phyloP scores from a whole-genome alignment of 2,329 filamentous ascomycete genomes.

The Thelonectria olida region DNA sequence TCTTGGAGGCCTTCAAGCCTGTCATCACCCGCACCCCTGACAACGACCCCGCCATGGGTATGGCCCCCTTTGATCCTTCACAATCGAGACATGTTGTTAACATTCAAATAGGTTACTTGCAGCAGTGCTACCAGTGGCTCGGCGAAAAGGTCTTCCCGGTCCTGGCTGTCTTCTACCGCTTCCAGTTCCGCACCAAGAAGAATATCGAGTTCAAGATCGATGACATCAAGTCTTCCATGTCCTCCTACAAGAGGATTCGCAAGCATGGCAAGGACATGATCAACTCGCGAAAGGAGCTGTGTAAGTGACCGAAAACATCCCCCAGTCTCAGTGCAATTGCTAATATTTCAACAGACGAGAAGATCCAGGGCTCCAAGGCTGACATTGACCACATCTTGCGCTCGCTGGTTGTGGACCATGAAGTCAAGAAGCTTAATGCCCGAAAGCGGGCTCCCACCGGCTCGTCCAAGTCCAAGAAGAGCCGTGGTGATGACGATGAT shows the following conservation, averaged over 20 bases:
- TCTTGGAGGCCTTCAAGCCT: constrained; percentile 45
- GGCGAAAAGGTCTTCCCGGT: constrained; percentile 49
- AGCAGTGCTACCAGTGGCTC: constrained; percentile 39
- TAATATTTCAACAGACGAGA: constrained; percentile 42
- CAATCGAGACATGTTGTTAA: constrained; percentile 20
- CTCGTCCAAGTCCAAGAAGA: constrained; percentile 38
- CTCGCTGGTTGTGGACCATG: constrained; percentile 49
- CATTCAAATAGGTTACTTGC: constrained; percentile 16
- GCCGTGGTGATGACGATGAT: constrained; percentile 39
- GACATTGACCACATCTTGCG: constrained; percentile 47
- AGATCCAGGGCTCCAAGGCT: constrained; percentile 43
- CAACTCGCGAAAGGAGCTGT: constrained; percentile 46
- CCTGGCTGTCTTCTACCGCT: constrained; percentile 51
- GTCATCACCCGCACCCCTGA: constrained; percentile 37
- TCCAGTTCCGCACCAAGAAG: constrained; percentile 53
- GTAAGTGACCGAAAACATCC: constrained; percentile 37
- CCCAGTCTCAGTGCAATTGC: not conserved
- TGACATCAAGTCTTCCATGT: constrained; percentile 46
- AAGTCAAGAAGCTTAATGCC: constrained; percentile 51
- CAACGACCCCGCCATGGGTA: constrained; percentile 38
- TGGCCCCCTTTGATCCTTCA: not conserved
- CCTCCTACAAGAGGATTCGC: constrained; percentile 41
- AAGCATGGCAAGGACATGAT: constrained; percentile 44
- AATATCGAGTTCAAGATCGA: constrained; percentile 50
- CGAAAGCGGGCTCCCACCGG: constrained; percentile 42